Percentiles rank a stretch among this genome's conserved stretches.
phyloP scores from a whole-genome alignment of 352 stramenopile species.

The Globisporangium splendens region DNA sequence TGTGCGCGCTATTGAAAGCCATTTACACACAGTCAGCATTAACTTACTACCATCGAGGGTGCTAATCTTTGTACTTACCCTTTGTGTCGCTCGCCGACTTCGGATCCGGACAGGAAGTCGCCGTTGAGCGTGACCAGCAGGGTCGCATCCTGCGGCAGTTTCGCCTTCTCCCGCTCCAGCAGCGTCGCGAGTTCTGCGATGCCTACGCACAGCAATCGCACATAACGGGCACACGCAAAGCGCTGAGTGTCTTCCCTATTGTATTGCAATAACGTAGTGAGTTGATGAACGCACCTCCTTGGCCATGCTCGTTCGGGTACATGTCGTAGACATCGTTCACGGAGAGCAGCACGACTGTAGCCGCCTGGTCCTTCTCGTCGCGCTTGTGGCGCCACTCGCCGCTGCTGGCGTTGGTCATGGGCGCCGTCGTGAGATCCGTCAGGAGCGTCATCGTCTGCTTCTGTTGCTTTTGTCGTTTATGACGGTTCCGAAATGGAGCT shows the following conservation, averaged over 20 bases:
- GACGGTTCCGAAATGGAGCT: no score
- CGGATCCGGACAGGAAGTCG: slow-evolving; percentile 71
- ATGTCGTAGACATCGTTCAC: slow-evolving; percentile 79
- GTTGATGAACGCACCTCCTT: slow-evolving; percentile 22
- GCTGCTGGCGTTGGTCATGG: neutral
- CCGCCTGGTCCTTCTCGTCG: slow-evolving; percentile 19
- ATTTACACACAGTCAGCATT: no score
- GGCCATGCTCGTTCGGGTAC: slow-evolving; percentile 55
- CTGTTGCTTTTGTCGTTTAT: neutral
- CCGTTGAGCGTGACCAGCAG: slow-evolving; percentile 74
- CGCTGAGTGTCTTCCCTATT: no score
- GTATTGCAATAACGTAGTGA: no score
- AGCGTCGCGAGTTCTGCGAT: slow-evolving; percentile 26
- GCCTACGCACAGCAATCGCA: slow-evolving; percentile 8
- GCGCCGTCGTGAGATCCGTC: neutral
- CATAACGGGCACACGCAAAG: neutral
- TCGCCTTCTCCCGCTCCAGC: slow-evolving; percentile 39
- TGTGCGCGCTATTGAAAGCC: slow-evolving; percentile 39
- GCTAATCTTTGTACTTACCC: slow-evolving; percentile 23
- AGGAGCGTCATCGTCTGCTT: slow-evolving; percentile 4
- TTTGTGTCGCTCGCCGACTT: slow-evolving; percentile 59
- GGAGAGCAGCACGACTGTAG: slow-evolving; percentile 50
- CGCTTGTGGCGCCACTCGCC: slow-evolving; percentile 13
- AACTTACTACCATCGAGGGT: no score
- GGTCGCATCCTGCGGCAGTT: slow-evolving; percentile 39